A percentile compares a stretch with the other conserved stretches of the same genome.
phyloP scores from a whole-genome alignment of 2,329 filamentous ascomycete genomes.

The Exophiala xenobiotica region DNA sequence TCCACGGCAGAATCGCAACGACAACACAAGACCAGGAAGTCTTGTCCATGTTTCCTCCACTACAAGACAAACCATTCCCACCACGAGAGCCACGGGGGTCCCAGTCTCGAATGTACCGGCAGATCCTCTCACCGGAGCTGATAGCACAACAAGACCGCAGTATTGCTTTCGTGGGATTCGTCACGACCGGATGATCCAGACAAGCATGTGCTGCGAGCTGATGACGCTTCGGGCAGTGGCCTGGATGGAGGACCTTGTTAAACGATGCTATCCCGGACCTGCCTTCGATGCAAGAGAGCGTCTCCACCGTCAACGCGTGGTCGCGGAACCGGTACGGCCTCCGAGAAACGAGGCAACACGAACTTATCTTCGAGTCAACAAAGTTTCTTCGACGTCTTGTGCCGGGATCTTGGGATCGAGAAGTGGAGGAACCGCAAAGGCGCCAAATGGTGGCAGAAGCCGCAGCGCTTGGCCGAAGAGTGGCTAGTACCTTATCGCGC shows the following conservation, averaged over 20 bases:
- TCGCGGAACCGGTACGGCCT: slow-evolving; percentile 9
- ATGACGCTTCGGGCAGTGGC: slow-evolving; percentile 14
- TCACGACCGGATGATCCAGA: slow-evolving; percentile 10
- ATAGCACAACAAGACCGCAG: slow-evolving; percentile 5
- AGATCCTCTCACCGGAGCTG: not conserved
- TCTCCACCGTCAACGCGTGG: slow-evolving; percentile 8
- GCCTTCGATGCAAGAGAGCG: slow-evolving; percentile 7
- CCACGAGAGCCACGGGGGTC: not conserved
- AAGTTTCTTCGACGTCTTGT: slow-evolving; percentile 11
- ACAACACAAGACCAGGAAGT: not conserved
- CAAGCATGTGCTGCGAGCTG: slow-evolving; percentile 4
- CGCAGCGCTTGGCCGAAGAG: slow-evolving; percentile 5
- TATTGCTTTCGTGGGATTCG: slow-evolving; percentile 11
- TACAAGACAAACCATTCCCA: not conserved
- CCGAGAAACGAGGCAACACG: not conserved
- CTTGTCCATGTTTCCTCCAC: not conserved
- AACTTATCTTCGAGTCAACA: slow-evolving; percentile 12
- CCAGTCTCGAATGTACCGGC: not conserved
- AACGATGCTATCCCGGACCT: not conserved
- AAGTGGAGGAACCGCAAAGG: slow-evolving; percentile 3
- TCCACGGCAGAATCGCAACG: not conserved
- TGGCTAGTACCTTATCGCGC: slow-evolving; percentile 10
- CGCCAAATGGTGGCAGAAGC: not conserved
- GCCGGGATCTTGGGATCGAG: slow-evolving; percentile 8
- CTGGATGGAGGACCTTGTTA: slow-evolving; percentile 9